Base-by-base conservation (phyloP, 164 flowering plant genomes). In the Euptelea pleiosperma region DNA sequence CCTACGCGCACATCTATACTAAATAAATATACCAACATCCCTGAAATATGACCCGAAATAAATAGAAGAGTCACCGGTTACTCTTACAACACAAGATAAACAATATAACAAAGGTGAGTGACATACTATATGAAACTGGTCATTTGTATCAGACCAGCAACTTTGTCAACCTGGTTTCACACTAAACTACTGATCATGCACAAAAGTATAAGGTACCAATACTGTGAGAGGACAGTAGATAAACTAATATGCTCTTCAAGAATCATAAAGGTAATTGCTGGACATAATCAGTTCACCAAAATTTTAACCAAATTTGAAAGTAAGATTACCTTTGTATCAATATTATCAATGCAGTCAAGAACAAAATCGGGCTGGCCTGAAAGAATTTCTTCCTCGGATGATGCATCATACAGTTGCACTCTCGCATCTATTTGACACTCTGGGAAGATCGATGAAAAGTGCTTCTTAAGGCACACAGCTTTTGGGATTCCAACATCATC, bases 291-390 rank as follows among this genome's bases (percentile, higher is more conserved):
- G n/a, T n/a, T n/a, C n/a, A n/a, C n/a, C n/a, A n/a, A n/a, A n/a
- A n/a, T n/a, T n/a, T n/a, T 8, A 22, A 9, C 15, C 15, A 7
- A 28, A 29, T 43, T 34, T 22, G 29, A 28, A 21, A 28, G 30
- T n/a, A 48, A 35, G 26, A 25, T 0, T 73, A 91, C 98, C 93
- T 93, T 93, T 8, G 99, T 90, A 65, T 93, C 97, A 50, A 93
- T 85, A 71, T 93, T 93, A 72, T 93, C 99, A 68, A 93, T 93
- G 82, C 99, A 93, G 70, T 93, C 99, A 63, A 90, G 72, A 55
- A 93, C 99, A 77, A 86, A 93, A 76, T 90, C 99, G 58, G 99
- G 99, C 52, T 75, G 57, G 55, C 97, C 98, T 4, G 90, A 82
- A 31, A 93, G 90, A 68, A 93, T 83, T 71, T 90, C 94, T 66